Evolutionary conservation across 306 rosid genomes (phyloP).

Genomic region (Dalbergia oliveri): DNA sequence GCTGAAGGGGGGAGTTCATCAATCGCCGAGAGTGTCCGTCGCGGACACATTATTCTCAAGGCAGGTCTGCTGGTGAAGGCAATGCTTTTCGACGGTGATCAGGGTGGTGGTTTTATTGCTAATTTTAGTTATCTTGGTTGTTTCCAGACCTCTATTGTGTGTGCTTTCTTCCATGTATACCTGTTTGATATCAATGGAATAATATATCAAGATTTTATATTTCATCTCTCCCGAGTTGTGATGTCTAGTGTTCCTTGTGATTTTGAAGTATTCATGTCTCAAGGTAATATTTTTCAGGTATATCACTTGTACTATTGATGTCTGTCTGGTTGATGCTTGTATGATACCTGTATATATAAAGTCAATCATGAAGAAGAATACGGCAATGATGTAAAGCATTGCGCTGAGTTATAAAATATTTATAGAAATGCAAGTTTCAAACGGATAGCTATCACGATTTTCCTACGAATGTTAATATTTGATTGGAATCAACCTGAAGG

Average conservation of each 20-base stretch:
- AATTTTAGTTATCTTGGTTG: conserved; percentile 11
- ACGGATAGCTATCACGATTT: too few species aligned
- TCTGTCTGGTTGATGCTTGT: conserved; percentile 18
- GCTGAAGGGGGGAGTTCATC: conserved; percentile 88
- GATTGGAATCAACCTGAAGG: neutral
- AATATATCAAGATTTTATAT: neutral
- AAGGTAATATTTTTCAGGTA: neutral
- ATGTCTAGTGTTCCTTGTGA: conserved; percentile 1
- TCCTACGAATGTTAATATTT: neutral
- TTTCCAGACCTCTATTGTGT: conserved; percentile 6
- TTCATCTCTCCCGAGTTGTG: neutral
- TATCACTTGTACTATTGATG: neutral
- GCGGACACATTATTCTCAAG: conserved; percentile 92
- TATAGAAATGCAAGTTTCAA: too few species aligned
- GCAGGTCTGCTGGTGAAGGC: conserved; percentile 67
- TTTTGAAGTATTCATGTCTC: conserved; percentile 23
- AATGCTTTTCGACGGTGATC: conserved; percentile 81
- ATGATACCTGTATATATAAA: neutral
- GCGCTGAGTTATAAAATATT: too few species aligned
- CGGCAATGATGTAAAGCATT: too few species aligned
- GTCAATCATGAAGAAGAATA: too few species aligned
- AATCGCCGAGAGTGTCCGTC: conserved; percentile 94
- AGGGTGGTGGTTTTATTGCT: conserved; percentile 20
- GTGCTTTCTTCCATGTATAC: conserved; percentile 7
- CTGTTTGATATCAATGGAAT: conserved; percentile 26